phyloP scores from a whole-genome alignment of 2,329 filamentous ascomycete genomes.

The Penicillium concentricum region DNA sequence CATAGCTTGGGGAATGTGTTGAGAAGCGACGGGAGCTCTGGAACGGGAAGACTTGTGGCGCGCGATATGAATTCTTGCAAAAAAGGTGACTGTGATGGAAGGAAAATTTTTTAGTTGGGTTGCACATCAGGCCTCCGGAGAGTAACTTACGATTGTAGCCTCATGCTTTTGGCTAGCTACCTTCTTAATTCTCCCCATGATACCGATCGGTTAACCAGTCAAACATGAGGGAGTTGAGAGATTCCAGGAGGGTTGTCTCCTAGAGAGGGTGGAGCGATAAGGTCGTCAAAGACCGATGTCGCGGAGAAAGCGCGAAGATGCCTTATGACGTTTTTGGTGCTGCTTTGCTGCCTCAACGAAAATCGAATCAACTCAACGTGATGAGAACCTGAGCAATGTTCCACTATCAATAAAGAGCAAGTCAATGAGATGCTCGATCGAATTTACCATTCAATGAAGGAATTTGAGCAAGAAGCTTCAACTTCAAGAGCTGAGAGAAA shows the following conservation, averaged over 20 bases:
- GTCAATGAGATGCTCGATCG: background rate
- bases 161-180: constrained; percentile 53
- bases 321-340: constrained; percentile 42
- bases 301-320: constrained; percentile 32
- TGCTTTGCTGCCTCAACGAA: constrained; percentile 29
- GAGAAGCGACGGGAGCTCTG: constrained; percentile 74
- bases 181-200: constrained; percentile 56
- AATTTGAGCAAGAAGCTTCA: constrained; percentile 16
- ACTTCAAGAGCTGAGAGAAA: constrained; percentile 18
- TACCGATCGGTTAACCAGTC: constrained; percentile 34
- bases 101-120: constrained; percentile 25
- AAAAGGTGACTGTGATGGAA: constrained; percentile 70
- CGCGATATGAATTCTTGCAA: constrained; percentile 75
- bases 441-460: constrained; percentile 8
- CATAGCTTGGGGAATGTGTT: constrained; percentile 80
- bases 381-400: constrained; percentile 1
- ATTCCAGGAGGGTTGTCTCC: constrained; percentile 30
- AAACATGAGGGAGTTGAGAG: constrained; percentile 41
- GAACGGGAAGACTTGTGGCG: constrained; percentile 63
- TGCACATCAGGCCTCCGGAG: constrained; percentile 11
- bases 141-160: constrained; percentile 48
- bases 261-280: constrained; percentile 23
- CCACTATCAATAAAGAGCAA: background rate
- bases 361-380: constrained; percentile 19
- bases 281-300: constrained; percentile 30